phyloP scores from a whole-genome alignment of 1,284 basidiomycete species.

The Ustilago nuda region DNA sequence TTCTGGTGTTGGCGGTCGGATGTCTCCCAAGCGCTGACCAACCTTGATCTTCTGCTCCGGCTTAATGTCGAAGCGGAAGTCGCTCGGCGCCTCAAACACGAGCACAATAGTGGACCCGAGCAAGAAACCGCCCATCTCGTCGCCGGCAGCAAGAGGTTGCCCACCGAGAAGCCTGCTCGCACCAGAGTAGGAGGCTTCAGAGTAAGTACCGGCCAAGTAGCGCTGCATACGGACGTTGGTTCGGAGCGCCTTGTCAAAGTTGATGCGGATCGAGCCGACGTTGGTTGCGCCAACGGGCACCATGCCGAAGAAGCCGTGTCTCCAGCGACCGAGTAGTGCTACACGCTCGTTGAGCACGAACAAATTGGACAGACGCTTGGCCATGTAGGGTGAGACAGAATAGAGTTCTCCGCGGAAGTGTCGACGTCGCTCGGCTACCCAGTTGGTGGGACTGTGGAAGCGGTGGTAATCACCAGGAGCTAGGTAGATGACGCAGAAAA shows the following conservation, averaged over 20 bases:
- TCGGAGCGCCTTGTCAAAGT: conserved; percentile 85
- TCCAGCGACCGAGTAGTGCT: conserved; percentile 94
- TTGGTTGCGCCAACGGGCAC: conserved; percentile 98
- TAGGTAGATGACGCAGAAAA: conserved; percentile 95
- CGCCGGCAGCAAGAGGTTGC: conserved; percentile 85
- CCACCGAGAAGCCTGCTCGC: conserved; percentile 77
- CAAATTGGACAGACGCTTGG: conserved; percentile 87
- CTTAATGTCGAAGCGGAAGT: conserved; percentile 84
- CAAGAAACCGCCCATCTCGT: conserved; percentile 98
- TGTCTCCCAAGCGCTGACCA: conserved; percentile 76
- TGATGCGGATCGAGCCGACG: conserved; percentile 94
- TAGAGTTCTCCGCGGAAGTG: conserved; percentile 98
- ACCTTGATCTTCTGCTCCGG: conserved; percentile 89
- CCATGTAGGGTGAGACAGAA: conserved; percentile 96
- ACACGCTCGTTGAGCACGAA: conserved; percentile 98
- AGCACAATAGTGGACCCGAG: conserved; percentile 95
- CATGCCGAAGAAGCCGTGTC: conserved; percentile 96
- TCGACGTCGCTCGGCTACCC: conserved; percentile 94
- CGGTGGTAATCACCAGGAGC: conserved; percentile 98
- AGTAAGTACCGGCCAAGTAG: conserved; percentile 80
- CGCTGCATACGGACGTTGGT: conserved; percentile 64
- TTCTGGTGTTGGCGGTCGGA: conserved; percentile 28
- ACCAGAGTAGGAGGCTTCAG: conserved; percentile 77
- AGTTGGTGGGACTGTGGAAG: conserved; percentile 93
- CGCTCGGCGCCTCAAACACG: conserved; percentile 91